Conservation (phyloP, 2,329 filamentous ascomycete species). For the Aureobasidium musti region DNA sequence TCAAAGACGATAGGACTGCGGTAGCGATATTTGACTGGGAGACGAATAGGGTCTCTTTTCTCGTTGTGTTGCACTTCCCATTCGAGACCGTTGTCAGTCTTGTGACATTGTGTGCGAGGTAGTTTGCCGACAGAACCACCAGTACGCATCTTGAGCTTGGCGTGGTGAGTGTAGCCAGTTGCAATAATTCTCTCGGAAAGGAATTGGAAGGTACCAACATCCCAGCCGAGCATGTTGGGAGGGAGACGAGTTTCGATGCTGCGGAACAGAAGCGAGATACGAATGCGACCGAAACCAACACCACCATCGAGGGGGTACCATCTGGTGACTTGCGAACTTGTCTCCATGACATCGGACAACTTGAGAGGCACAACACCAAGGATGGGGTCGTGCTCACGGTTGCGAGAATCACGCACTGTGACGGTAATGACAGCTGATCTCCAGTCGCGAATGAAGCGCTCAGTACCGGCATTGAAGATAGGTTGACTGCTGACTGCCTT, state of each 20-base stretch:
- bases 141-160: slow-evolving; percentile 76
- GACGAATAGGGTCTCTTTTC: slow-evolving; percentile 61
- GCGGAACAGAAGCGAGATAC: slow-evolving; percentile 86
- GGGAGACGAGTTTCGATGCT: slow-evolving; percentile 84
- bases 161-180: slow-evolving; percentile 60
- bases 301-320: slow-evolving; percentile 98
- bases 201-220: slow-evolving; percentile 94
- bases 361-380: slow-evolving; percentile 89
- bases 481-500: slow-evolving; percentile 94
- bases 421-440: slow-evolving; percentile 81
- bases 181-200: slow-evolving; percentile 68
- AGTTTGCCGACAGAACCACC: slow-evolving; percentile 78
- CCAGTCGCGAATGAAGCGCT: slow-evolving; percentile 93
- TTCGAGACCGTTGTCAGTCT: slow-evolving; percentile 59
- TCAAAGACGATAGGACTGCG: slow-evolving; percentile 88
- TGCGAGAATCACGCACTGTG: slow-evolving; percentile 82
- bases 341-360: slow-evolving; percentile 83
- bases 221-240: slow-evolving; percentile 85
- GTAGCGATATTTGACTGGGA: slow-evolving; percentile 90
- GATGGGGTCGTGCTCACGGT: slow-evolving; percentile 91
- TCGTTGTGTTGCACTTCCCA: slow-evolving; percentile 56
- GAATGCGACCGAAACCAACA: slow-evolving; percentile 82
- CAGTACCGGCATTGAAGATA: slow-evolving; percentile 95
- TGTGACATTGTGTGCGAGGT: slow-evolving; percentile 62
- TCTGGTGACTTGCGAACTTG: slow-evolving; percentile 78